Conservation (phyloP, 805 yeast genomes). For the Candida fluviatilis region DNA sequence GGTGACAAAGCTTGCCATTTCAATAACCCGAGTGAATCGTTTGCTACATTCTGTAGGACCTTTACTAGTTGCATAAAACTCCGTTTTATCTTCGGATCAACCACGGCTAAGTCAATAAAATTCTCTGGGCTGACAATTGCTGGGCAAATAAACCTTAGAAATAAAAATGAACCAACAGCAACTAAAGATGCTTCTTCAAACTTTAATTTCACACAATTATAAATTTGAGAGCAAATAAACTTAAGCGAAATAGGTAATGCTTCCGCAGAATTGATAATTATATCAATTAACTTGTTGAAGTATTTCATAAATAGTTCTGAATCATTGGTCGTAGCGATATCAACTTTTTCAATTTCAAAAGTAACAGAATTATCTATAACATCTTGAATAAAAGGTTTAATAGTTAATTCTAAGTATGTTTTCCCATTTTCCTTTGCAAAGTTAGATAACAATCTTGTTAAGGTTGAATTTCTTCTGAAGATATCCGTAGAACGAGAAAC, state of each 20-base stretch:
- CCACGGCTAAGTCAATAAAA: constrained; percentile 27
- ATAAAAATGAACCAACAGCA: constrained; percentile 84
- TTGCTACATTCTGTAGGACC: constrained; percentile 81
- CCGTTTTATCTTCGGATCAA: constrained; percentile 45
- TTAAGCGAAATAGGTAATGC: constrained; percentile 68
- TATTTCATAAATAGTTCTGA: constrained; percentile 51
- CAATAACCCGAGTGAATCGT: constrained; percentile 62
- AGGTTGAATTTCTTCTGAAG: constrained; percentile 75
- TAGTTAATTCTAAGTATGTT: constrained; percentile 48
- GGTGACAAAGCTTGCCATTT: constrained; percentile 57
- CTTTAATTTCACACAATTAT: constrained; percentile 50
- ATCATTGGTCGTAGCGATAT: constrained; percentile 21
- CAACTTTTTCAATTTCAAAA: constrained; percentile 61
- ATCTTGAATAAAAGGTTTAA: constrained; percentile 55
- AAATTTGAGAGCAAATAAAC: constrained; percentile 65
- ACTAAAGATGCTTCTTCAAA: constrained; percentile 57
- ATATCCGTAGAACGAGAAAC: constrained; percentile 67
- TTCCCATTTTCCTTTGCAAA: constrained; percentile 66
- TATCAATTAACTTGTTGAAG: constrained; percentile 52
- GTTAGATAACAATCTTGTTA: constrained; percentile 70
- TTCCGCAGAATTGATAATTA: constrained; percentile 52
- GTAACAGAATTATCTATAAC: constrained; percentile 44
- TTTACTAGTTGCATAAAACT: constrained; percentile 77
- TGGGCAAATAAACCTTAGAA: constrained; percentile 83
- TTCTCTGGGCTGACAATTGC: constrained; percentile 87